Evolutionary conservation across 2,329 filamentous ascomycete genomes (phyloP), one percentile per base, ranked within the genome.

Genomic region (Apiospora marii): DNA sequence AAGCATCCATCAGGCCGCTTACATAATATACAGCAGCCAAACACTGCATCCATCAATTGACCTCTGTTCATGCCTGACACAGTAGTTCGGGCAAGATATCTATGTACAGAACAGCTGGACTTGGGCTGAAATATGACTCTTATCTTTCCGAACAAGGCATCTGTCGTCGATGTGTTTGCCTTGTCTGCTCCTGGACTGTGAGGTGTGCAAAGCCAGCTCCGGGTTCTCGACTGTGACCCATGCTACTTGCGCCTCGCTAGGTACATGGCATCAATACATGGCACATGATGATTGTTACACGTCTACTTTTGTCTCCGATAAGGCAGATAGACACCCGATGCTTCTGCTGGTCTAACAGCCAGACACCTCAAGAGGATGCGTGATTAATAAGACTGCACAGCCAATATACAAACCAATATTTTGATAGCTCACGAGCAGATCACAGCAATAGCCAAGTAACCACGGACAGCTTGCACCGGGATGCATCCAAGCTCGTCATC

Each of bases 71-170:
- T 64, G 58, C 58, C 58, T 19, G 34, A 64, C 34, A 41, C 22
- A 14, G 30, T 37, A 34, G 41, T 24, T 12, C 34, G 19, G 37
- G 37, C 37, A 41, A n/a, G 8, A 13, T 19, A 22, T 10, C 19
- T 24, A 19, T 19, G 19, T n/a, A 22, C 30, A 41, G 19, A n/a
- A 37, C 58, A 14, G 13, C 13, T 41, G 3, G 34, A n/a, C n/a
- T 64, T 30, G 22, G 58, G 34, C 58, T 37, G 34, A 16, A 64
- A 64, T n/a, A 41, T 64, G 58, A 41, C 34, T 64, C 58, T n/a
- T 24, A 41, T 64, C 34, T 27, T 24, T 5, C 13, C 14, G n/a
- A 6, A 51, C n/a, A 24, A 41, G 58, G 34, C 58, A n/a, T 34
- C 3, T 22, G 53, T 34, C 13, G 16, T 34, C 30, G 22, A 61